Percentiles rank a stretch among this genome's conserved stretches.
These are phyloP conservation scores for Cyclanthera cordifolia DNA, from an alignment of 306 rosid species.

Conservation along the genomic window DNA sequence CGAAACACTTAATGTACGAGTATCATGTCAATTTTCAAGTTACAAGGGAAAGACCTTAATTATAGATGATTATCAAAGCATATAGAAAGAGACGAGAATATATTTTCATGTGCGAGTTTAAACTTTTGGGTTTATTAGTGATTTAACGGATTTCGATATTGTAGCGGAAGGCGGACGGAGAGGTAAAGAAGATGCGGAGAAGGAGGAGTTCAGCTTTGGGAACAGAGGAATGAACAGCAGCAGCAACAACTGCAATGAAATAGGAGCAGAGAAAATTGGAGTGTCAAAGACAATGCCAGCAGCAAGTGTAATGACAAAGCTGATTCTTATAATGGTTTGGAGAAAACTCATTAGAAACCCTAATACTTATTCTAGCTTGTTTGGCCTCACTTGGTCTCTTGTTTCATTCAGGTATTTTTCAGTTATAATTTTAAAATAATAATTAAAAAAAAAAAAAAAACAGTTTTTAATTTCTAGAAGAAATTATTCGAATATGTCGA, in stretches of 20 bases:
- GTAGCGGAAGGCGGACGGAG: slow-evolving; percentile 45
- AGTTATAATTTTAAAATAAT: too few relatives aligned
- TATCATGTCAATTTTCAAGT: too few relatives aligned
- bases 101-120: too few relatives aligned
- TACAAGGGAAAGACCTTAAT: too few relatives aligned
- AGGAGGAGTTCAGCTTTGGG: slow-evolving; percentile 73
- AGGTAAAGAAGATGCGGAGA: slow-evolving; percentile 47
- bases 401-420: slow-evolving; percentile 47
- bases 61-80: too few relatives aligned
- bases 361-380: slow-evolving; percentile 70
- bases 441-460: too few relatives aligned
- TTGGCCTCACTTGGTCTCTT: slow-evolving; percentile 76
- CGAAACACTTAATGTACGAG: too few relatives aligned
- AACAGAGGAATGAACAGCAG: slow-evolving; percentile 53
- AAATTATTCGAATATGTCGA: too few relatives aligned
- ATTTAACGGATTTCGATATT: not conserved
- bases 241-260: slow-evolving; percentile 18
- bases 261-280: slow-evolving; percentile 15
- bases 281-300: slow-evolving; percentile 44
- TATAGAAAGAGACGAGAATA: too few relatives aligned
- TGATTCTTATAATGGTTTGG: slow-evolving; percentile 85
- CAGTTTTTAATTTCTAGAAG: too few relatives aligned
- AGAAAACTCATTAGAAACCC: slow-evolving; percentile 81
- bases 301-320: slow-evolving; percentile 81
- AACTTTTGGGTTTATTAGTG: not conserved